These are phyloP conservation scores for Geotrichum ghanense DNA, from an alignment of 805 yeast species.

Conservation along the genomic window DNA sequence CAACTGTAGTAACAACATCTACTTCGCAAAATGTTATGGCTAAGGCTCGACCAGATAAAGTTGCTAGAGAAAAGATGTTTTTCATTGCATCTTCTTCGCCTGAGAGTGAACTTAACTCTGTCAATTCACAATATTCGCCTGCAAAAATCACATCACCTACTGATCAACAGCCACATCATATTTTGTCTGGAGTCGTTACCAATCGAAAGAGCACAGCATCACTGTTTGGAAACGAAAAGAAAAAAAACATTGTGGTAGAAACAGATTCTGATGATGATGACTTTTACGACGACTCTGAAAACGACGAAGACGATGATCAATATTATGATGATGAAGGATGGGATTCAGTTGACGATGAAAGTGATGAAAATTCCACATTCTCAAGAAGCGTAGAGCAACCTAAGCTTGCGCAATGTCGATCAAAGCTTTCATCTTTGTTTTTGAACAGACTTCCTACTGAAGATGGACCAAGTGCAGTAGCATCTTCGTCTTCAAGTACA, in stretches of 20 bases:
- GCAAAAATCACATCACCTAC: neutral
- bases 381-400: neutral
- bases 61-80: slow-evolving; percentile 26
- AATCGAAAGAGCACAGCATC: neutral
- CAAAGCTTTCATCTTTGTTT: neutral
- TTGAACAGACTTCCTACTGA: neutral
- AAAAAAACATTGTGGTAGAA: neutral
- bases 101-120: neutral
- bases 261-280: neutral
- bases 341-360: neutral
- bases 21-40: neutral
- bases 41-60: slow-evolving; percentile 9
- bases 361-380: neutral
- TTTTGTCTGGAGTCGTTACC: neutral
- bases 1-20: neutral
- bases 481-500: neutral
- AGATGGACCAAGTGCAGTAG: neutral
- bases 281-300: neutral
- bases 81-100: neutral
- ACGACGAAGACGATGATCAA: neutral
- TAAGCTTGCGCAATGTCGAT: neutral
- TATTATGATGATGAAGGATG: neutral
- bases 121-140: neutral
- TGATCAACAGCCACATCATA: no score
- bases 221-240: neutral